phyloP scores from a whole-genome alignment of 768 basidiomycete species.

The Russula brevipes region DNA sequence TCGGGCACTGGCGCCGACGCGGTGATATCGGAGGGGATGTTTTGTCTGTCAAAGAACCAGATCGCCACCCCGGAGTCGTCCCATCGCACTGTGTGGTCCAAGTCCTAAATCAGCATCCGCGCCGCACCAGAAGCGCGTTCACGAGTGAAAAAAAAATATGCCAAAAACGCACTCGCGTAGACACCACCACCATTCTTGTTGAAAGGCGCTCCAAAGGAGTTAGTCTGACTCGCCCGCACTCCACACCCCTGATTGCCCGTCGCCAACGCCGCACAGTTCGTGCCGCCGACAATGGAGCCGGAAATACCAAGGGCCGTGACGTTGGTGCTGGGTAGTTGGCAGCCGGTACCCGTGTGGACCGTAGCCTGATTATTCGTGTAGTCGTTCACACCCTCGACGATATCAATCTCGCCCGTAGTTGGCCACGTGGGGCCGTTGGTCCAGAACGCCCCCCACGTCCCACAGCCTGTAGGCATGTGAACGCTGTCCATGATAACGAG shows the following conservation, averaged over 20 bases:
- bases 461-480: conserved; percentile 90
- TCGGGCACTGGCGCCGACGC: conserved; percentile 60
- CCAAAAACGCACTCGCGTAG: conserved; percentile 68
- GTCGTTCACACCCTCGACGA: conserved; percentile 77
- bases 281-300: conserved; percentile 61
- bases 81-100: conserved; percentile 57
- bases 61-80: conserved; percentile 67
- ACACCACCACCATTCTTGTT: conserved; percentile 84
- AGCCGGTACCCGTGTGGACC: conserved; percentile 72
- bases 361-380: conserved; percentile 80
- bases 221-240: conserved; percentile 50
- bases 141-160: conserved; percentile 30
- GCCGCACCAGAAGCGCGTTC: not conserved
- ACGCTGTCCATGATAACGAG: conserved; percentile 77
- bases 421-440: conserved; percentile 58
- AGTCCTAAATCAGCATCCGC: conserved; percentile 20
- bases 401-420: conserved; percentile 71
- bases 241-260: conserved; percentile 82
- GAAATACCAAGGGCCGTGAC: conserved; percentile 48
- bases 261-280: conserved; percentile 64
- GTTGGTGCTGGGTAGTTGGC: conserved; percentile 50
- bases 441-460: conserved; percentile 65
- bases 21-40: conserved; percentile 72
- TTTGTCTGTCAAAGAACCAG: conserved; percentile 74
- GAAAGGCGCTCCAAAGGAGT: conserved; percentile 80